These are phyloP conservation scores for Cladosporium sp. DNA, from an alignment of 2,329 filamentous ascomycete genomes.

Conservation along the genomic window DNA sequence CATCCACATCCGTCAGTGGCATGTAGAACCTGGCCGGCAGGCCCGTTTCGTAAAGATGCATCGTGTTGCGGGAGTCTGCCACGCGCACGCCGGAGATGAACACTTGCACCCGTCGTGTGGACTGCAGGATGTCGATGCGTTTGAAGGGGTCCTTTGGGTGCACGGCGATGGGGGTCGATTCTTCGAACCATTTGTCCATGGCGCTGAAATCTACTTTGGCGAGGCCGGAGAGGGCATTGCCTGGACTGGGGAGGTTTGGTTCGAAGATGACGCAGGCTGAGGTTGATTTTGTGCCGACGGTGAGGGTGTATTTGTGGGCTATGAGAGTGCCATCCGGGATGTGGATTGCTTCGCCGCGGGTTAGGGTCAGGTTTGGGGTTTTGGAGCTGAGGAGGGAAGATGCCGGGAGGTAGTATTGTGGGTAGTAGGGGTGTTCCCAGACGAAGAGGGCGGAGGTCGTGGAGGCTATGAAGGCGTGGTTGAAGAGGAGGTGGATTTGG, in stretches of 20 bases:
- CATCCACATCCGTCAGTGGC: slow-evolving; percentile 49
- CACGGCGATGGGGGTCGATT: slow-evolving; percentile 55
- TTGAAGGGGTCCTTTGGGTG: slow-evolving; percentile 67
- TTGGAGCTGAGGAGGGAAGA: slow-evolving; percentile 15
- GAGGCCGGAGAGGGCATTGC: slow-evolving; percentile 16
- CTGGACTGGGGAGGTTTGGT: slow-evolving; percentile 16
- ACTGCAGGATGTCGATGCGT: slow-evolving; percentile 58
- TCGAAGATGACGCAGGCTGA: slow-evolving; percentile 22
- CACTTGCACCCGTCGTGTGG: slow-evolving; percentile 51
- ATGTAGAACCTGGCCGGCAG: slow-evolving; percentile 59
- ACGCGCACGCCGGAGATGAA: slow-evolving; percentile 45
- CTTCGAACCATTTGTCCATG: slow-evolving; percentile 51
- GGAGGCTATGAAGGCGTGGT: slow-evolving; percentile 30
- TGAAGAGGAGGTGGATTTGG: slow-evolving; percentile 30
- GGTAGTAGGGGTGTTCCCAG: slow-evolving; percentile 46
- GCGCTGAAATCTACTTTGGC: slow-evolving; percentile 26
- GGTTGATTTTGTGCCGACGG: slow-evolving; percentile 17
- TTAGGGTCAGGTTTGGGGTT: slow-evolving; percentile 13
- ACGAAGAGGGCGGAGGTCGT: slow-evolving; percentile 33
- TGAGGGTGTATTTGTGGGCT: slow-evolving; percentile 23
- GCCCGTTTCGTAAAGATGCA: slow-evolving; percentile 59
- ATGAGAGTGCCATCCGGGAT: slow-evolving; percentile 16
- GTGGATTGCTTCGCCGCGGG: slow-evolving; percentile 20
- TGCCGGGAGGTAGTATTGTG: slow-evolving; percentile 36
- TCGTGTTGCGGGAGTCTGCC: slow-evolving; percentile 40